phyloP scores from a whole-genome alignment of 129 eudicot species.

The Helianthus tuberosus region DNA sequence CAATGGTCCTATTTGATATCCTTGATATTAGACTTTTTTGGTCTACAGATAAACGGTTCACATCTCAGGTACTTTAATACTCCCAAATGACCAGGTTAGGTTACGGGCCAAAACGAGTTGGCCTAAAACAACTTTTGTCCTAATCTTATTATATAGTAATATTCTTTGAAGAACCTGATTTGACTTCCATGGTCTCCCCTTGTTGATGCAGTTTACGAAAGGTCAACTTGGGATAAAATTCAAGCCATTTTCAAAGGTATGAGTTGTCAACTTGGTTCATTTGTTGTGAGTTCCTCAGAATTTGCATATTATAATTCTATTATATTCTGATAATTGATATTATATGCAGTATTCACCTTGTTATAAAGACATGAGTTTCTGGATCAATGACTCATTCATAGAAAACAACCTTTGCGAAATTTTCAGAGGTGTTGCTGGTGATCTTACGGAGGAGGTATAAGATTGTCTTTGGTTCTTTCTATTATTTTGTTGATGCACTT shows the following conservation, averaged over 20 bases:
- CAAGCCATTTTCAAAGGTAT: conserved; percentile 88
- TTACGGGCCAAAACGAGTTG: neutral
- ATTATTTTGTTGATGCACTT: too few relatives aligned
- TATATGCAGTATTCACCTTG: conserved; percentile 85
- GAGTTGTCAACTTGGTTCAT: neutral
- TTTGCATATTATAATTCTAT: too few relatives aligned
- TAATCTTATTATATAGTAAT: conserved; percentile 1
- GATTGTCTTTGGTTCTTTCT: neutral
- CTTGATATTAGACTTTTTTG: conserved; percentile 95
- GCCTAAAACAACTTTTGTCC: neutral
- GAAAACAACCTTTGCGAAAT: conserved; percentile 94
- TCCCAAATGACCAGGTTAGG: neutral
- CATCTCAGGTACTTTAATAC: conserved; percentile 69
- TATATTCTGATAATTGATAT: neutral
- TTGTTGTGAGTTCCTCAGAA: neutral
- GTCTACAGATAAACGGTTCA: conserved; percentile 84
- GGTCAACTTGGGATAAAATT: conserved; percentile 84
- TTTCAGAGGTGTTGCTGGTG: conserved; percentile 92
- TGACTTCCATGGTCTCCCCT: conserved; percentile 9
- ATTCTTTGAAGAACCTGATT: conserved; percentile 8
- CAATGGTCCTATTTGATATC: conserved; percentile 84
- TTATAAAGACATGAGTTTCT: conserved; percentile 90
- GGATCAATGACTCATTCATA: conserved; percentile 88
- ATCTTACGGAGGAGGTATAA: conserved; percentile 89
- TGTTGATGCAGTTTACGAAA: conserved; percentile 62